A percentile compares a stretch with the other conserved stretches of the same genome.
These are phyloP conservation scores for Rosellinia necatrix DNA, from an alignment of 2,329 filamentous ascomycete genomes.

Conservation along the genomic window DNA sequence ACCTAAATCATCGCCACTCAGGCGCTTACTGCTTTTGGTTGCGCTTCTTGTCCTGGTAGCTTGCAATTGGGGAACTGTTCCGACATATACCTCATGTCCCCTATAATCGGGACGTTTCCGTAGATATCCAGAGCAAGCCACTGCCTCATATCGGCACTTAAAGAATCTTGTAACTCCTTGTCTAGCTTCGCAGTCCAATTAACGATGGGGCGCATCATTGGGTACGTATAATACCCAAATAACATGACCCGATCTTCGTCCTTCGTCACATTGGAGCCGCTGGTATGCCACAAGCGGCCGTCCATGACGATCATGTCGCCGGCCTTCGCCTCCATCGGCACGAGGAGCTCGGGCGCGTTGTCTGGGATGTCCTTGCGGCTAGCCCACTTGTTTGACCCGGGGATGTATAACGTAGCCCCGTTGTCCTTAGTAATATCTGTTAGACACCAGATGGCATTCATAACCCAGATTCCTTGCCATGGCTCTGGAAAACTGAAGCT, in stretches of 20 bases:
- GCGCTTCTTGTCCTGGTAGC: too few relatives aligned
- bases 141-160: neutral
- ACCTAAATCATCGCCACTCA: too few relatives aligned
- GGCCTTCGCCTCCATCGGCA: conserved; percentile 41
- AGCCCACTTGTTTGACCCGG: conserved; percentile 26
- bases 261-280: conserved; percentile 39
- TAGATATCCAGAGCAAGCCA: neutral
- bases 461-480: conserved; percentile 33
- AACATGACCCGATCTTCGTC: conserved; percentile 41
- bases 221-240: conserved; percentile 41
- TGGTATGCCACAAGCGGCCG: conserved; percentile 42
- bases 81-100: neutral
- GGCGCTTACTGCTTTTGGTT: too few relatives aligned
- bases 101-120: neutral
- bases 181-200: neutral
- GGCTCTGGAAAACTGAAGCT: conserved; percentile 42
- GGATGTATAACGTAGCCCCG: conserved; percentile 34
- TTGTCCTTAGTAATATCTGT: conserved; percentile 40
- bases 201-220: conserved; percentile 39
- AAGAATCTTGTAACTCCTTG: neutral
- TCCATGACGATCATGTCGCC: conserved; percentile 43
- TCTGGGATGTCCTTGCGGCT: conserved; percentile 21
- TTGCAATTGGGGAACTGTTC: neutral
- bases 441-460: conserved; percentile 42
- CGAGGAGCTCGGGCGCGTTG: conserved; percentile 36